These are phyloP conservation scores for Arthrobotrys conoides DNA, from an alignment of 2,329 filamentous ascomycete genomes.

Conservation along the genomic window DNA sequence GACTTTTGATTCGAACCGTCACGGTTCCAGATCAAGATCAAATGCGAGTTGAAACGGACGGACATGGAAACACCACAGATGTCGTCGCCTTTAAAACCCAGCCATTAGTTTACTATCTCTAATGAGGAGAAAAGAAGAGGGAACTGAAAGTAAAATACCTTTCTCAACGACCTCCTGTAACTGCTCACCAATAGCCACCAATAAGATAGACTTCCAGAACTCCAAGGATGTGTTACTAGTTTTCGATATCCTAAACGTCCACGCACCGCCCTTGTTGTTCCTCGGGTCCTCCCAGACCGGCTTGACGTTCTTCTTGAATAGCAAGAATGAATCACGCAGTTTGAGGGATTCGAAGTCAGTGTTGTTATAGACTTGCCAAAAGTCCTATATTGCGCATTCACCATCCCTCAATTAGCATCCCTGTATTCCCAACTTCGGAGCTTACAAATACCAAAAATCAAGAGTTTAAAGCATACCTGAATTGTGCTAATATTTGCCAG, in stretches of 20 bases:
- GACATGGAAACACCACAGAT: slow-evolving; percentile 91
- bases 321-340: slow-evolving; percentile 82
- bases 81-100: slow-evolving; percentile 74
- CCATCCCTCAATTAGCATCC: neutral
- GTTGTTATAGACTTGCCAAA: slow-evolving; percentile 87
- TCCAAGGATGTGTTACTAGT: slow-evolving; percentile 74
- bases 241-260: slow-evolving; percentile 93
- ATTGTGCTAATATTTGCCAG: slow-evolving; percentile 64
- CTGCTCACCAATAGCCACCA: slow-evolving; percentile 86
- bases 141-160: slow-evolving; percentile 69
- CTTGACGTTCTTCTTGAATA: slow-evolving; percentile 83
- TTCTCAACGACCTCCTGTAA: slow-evolving; percentile 80
- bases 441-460: neutral
- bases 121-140: slow-evolving; percentile 1
- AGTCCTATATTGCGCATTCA: slow-evolving; percentile 74
- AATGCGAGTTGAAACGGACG: slow-evolving; percentile 87
- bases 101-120: neutral
- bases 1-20: slow-evolving; percentile 84
- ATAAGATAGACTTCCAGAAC: slow-evolving; percentile 85
- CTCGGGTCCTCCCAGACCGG: slow-evolving; percentile 88
- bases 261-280: slow-evolving; percentile 87
- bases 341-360: slow-evolving; percentile 82
- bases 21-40: slow-evolving; percentile 94
- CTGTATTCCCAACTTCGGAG: neutral
- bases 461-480: slow-evolving; percentile 60